Evolutionary conservation across 2,329 filamentous ascomycete species (phyloP), one percentile per base, ranked within the genome.

Genomic region (Calonectria pseudoturangicola): DNA sequence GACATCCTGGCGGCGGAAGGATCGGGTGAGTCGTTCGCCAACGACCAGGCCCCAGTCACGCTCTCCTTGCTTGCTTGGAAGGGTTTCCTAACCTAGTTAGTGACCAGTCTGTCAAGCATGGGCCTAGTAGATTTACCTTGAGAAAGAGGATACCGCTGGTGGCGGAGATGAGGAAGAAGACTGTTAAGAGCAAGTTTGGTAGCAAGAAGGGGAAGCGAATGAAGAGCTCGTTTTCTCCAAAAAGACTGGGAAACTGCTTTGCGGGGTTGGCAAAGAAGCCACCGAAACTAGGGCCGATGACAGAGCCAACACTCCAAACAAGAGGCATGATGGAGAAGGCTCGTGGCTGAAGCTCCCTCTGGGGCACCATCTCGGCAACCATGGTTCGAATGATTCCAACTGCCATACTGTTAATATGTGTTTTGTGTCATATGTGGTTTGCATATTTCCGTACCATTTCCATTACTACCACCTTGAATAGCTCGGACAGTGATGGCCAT

Each of bases 261-360:
- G 93, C 92, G 0, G 96, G 96, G 71, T 95, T 93, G 10, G 95
- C 95, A 73, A 98, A 91, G 73, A 95, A 92, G 5, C 96, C 96
- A 33, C 96, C 96, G 79, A 98, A 93, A 4, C 92, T 93, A 1
- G 96, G 96, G 0, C 96, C 96, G 77, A 98, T 94, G 45, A 98
- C 95, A 43, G 92, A 94, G 0, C 96, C 96, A 66, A 98, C 87
- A 13, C 93, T 95, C 93, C 95, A 98, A 39, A 91, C 94, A 18
- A 98, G 85, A 4, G 96, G 96, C 96, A 98, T 98, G 56, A 98
- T 88, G 75, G 93, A 95, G 83, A 98, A 98, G 0, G 97, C 97
- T 66, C 92, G 88, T 0, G 96, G 96, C 81, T 98, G 96, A 8
- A 98, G 87, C 80, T 95, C 93, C 82, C 90, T 95, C 82, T 97